Evolutionary conservation across 805 yeast genomes (phyloP), one percentile per base, ranked within the genome.

Genomic region (Metschnikowia matae): DNA sequence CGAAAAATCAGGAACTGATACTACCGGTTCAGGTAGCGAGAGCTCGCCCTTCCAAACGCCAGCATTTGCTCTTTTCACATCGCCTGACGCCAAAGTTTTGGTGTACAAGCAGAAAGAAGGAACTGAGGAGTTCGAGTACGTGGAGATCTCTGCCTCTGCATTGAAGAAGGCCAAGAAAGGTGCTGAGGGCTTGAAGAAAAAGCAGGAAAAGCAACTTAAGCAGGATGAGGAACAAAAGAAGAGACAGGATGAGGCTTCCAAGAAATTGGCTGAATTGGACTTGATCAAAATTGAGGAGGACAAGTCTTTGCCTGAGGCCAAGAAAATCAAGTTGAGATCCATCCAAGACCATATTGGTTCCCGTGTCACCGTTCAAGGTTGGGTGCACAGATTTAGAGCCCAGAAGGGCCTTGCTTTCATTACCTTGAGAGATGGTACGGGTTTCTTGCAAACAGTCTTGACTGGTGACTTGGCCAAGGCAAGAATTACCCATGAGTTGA

Each of bases 161-260:
- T 73, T 92, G 65, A 94, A 94, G 75, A 94, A 92, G 73, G 97
- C 98, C 61, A 89, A 88, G 70, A 94, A 94, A 69, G 97, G 96
- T 53, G 94, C 87, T 50, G 97, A 91, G 33, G 92, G 96, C 4
- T 74, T 94, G 56, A 89, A 82, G 71, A 92, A 91, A 75, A 87
- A 84, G 69, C 80, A 75, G 47, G 89, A 83, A 54, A 86, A 85
- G 73, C 81, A 80, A 43, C 77, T 82, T 60, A 77, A 78, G 62
- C 63, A 77, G 57, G 82, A 78, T 35, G 83, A 82, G 58, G 81
- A 81, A 61, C 85, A 80, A 41, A 85, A 84, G 44, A 85, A 82
- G 40, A 64, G 63, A 51, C 65, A 62, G 36, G 69, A 60, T 20
- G 95, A 89, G 51, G 82, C 82, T 41, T 85, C 87, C 47, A 82